phyloP scores from a whole-genome alignment of 176 grass and related monocot species.

The Calamus simplicifolius region DNA sequence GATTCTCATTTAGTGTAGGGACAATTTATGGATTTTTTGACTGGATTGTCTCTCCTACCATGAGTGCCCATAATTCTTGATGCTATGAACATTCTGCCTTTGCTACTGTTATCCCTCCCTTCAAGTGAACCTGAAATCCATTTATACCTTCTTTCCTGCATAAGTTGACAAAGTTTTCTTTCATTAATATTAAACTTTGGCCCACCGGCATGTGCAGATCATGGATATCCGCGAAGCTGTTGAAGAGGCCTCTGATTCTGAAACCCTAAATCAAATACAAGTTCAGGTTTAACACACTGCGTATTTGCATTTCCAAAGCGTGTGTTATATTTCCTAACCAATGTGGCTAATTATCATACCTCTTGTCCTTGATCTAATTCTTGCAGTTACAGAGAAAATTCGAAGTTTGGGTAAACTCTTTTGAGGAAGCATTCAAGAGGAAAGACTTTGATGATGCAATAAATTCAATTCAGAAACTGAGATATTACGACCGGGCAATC shows the following conservation, averaged over 20 bases:
- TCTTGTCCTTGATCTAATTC: background rate
- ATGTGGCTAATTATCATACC: background rate
- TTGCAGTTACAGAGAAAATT: slow-evolving; percentile 54
- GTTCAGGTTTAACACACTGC: slow-evolving; percentile 42
- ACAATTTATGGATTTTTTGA: no score
- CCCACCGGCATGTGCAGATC: slow-evolving; percentile 32
- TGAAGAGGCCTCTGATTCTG: slow-evolving; percentile 48
- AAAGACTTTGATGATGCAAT: slow-evolving; percentile 45
- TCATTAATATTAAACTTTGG: no score
- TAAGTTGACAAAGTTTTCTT: no score
- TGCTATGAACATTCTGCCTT: no score
- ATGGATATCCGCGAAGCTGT: slow-evolving; percentile 86
- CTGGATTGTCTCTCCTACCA: no score
- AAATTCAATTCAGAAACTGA: slow-evolving; percentile 71
- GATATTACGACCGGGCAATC: slow-evolving; percentile 67
- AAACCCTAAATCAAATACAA: slow-evolving; percentile 54
- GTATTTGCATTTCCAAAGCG: background rate
- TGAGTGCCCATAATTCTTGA: no score
- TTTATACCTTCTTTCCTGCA: no score
- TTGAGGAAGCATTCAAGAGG: slow-evolving; percentile 47
- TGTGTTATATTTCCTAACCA: background rate
- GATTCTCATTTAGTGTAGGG: no score
- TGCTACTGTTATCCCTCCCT: no score
- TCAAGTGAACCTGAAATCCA: no score
- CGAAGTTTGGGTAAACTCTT: slow-evolving; percentile 42